A percentile compares a stretch with the other conserved stretches of the same genome.
These are phyloP conservation scores for Nyctanthes arbortristis DNA, from an alignment of 257 asterid species.

Conservation along the genomic window DNA sequence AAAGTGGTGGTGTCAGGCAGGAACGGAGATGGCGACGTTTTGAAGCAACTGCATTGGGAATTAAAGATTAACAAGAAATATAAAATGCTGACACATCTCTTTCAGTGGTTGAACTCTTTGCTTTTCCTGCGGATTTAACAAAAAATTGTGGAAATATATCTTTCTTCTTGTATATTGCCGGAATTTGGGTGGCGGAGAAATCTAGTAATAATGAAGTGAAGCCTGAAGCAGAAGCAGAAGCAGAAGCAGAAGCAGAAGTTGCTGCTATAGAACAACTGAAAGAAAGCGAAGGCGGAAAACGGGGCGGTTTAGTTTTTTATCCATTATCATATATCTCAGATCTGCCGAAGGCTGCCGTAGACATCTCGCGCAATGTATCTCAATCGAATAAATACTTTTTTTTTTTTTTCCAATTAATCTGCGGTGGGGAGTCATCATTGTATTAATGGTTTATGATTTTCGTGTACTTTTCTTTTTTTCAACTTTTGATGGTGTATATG, in stretches of 20 bases:
- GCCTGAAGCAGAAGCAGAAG: slow-evolving; percentile 29
- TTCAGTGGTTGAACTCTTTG: not conserved
- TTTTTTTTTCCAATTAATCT: no score
- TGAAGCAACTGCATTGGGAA: not conserved
- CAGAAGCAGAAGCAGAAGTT: slow-evolving; percentile 26
- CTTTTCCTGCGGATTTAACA: not conserved
- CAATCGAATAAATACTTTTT: not conserved
- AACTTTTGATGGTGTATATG: no score
- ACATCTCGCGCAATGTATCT: slow-evolving; percentile 86
- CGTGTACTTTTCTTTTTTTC: no score
- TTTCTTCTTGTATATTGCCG: not conserved
- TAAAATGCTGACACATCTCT: not conserved
- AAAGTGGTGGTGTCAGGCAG: not conserved
- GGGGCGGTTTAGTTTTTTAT: slow-evolving; percentile 91
- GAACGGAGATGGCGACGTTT: not conserved
- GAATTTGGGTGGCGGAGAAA: slow-evolving; percentile 56
- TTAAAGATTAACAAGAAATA: no score
- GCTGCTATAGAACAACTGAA: slow-evolving; percentile 17
- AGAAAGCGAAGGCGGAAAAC: slow-evolving; percentile 49
- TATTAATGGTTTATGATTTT: not conserved
- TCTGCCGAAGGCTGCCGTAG: slow-evolving; percentile 90
- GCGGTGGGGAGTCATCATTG: no score
- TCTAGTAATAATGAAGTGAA: slow-evolving; percentile 44
- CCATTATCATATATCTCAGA: slow-evolving; percentile 74
- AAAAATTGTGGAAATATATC: not conserved